A percentile compares a stretch with the other conserved stretches of the same genome.
These are phyloP conservation scores for Marchantia paleacea DNA, from an alignment of 225 moss, liverwort and hornwort genomes.

Conservation along the genomic window DNA sequence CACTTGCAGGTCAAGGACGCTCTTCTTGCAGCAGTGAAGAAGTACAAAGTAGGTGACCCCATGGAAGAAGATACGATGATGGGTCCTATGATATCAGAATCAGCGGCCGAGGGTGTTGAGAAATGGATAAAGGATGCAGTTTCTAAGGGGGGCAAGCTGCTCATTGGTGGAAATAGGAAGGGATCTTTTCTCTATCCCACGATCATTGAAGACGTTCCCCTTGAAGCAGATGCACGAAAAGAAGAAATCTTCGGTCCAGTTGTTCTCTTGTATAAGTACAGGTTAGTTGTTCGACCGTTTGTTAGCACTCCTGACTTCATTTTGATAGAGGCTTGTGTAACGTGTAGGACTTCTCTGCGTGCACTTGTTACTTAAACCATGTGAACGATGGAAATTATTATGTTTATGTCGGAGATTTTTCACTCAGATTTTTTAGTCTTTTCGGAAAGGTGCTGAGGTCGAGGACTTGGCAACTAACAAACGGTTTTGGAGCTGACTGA, in stretches of 20 bases:
- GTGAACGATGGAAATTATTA: neutral
- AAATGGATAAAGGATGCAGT: slow-evolving; percentile 77
- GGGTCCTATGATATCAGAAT: slow-evolving; percentile 95
- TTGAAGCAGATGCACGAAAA: slow-evolving; percentile 68
- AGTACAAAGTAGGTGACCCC: slow-evolving; percentile 81
- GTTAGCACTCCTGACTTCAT: neutral
- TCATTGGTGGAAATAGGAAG: slow-evolving; percentile 59
- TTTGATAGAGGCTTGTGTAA: neutral
- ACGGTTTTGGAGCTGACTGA: too few species aligned
- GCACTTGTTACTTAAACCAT: neutral
- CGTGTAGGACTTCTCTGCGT: neutral
- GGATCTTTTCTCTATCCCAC: slow-evolving; percentile 70
- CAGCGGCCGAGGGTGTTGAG: slow-evolving; percentile 73
- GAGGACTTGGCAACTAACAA: too few species aligned
- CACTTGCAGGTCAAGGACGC: slow-evolving; percentile 58
- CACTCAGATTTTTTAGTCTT: neutral
- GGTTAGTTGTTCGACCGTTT: slow-evolving; percentile 24
- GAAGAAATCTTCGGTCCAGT: slow-evolving; percentile 96
- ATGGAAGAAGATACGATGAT: slow-evolving; percentile 81
- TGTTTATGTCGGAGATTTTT: neutral
- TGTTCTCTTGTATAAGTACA: slow-evolving; percentile 77
- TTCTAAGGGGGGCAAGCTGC: slow-evolving; percentile 68
- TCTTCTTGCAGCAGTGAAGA: slow-evolving; percentile 60
- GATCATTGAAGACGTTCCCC: slow-evolving; percentile 72
- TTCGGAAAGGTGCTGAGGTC: too few species aligned